Evolutionary conservation across 805 yeast genomes (phyloP).

Genomic region (Clavispora fructus): DNA sequence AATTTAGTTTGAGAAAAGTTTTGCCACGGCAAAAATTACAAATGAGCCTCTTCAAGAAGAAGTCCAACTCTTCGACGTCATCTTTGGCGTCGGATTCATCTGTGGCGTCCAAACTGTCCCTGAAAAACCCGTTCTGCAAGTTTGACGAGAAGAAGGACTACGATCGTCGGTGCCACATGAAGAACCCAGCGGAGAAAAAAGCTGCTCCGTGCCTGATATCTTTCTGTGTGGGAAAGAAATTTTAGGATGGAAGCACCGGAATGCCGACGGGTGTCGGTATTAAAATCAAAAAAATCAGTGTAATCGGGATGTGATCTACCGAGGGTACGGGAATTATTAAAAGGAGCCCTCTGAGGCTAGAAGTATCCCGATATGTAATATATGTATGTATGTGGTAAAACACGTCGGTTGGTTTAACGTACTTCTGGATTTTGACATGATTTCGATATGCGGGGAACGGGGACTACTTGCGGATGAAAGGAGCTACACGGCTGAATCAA

Average conservation of each 20-base stretch:
- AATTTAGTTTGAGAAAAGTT: constrained; percentile 3
- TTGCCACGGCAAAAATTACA: constrained; percentile 1
- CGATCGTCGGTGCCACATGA: constrained; percentile 34
- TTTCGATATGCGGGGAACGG: background rate
- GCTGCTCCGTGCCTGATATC: constrained; percentile 26
- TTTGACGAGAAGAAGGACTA: constrained; percentile 45
- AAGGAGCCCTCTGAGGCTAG: constrained; percentile 1
- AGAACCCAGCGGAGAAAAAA: constrained; percentile 15
- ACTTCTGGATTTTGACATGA: background rate
- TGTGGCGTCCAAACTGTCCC: constrained; percentile 2
- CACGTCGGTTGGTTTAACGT: constrained; percentile 1
- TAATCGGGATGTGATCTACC: background rate
- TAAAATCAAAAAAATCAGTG: background rate
- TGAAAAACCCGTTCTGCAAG: constrained; percentile 22
- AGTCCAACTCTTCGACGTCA: constrained; percentile 20
- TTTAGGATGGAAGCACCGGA: constrained; percentile 2
- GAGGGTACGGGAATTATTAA: background rate
- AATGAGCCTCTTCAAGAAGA: constrained; percentile 15
- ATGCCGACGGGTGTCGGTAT: background rate
- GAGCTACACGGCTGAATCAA: too few relatives aligned
- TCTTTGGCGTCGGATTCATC: constrained; percentile 11
- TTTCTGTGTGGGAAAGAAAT: constrained; percentile 36
- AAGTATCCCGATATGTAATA: background rate
- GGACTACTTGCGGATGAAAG: background rate
- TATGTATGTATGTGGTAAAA: constrained; percentile 1